Conservation (phyloP, 495 filamentous ascomycete species). For the Monascus purpureus region DNA sequence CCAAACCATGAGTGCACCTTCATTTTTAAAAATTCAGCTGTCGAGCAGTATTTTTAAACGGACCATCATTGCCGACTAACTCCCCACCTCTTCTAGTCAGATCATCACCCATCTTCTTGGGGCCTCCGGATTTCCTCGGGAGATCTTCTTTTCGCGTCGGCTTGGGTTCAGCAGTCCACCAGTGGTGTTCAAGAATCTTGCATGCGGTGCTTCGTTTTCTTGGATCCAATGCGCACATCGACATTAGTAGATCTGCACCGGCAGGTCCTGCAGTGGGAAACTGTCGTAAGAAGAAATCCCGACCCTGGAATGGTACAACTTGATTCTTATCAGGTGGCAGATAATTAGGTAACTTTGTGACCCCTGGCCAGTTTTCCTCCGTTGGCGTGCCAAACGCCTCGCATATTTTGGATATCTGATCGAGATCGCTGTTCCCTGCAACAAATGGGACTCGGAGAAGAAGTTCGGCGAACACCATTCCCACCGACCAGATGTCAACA, state of each 20-base stretch:
- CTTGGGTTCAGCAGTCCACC: constrained; percentile 73
- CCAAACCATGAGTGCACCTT: too few relatives aligned
- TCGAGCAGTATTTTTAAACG: constrained; percentile 62
- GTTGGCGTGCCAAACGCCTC: constrained; percentile 79
- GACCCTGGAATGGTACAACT: constrained; percentile 44
- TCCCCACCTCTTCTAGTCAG: constrained; percentile 68
- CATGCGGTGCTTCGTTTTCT: constrained; percentile 62
- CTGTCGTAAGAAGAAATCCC: constrained; percentile 50
- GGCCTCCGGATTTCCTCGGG: constrained; percentile 53
- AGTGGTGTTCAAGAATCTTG: constrained; percentile 65
- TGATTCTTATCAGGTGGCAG: constrained; percentile 39
- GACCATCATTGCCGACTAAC: constrained; percentile 48
- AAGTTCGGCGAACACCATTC: constrained; percentile 84
- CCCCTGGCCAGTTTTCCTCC: constrained; percentile 92
- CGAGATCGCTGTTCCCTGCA: constrained; percentile 65
- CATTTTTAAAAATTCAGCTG: constrained; percentile 61
- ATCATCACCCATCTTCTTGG: constrained; percentile 69
- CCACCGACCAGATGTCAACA: constrained; percentile 94
- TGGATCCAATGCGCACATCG: constrained; percentile 76
- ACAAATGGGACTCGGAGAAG: constrained; percentile 68
- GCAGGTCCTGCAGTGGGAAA: constrained; percentile 68
- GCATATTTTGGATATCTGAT: constrained; percentile 67
- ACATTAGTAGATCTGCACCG: constrained; percentile 76
- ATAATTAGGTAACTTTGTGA: constrained; percentile 67
- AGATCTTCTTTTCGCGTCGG: constrained; percentile 76